Evolutionary conservation across 2,329 filamentous ascomycete species (phyloP).

Genomic region (Beauveria sp.): DNA sequence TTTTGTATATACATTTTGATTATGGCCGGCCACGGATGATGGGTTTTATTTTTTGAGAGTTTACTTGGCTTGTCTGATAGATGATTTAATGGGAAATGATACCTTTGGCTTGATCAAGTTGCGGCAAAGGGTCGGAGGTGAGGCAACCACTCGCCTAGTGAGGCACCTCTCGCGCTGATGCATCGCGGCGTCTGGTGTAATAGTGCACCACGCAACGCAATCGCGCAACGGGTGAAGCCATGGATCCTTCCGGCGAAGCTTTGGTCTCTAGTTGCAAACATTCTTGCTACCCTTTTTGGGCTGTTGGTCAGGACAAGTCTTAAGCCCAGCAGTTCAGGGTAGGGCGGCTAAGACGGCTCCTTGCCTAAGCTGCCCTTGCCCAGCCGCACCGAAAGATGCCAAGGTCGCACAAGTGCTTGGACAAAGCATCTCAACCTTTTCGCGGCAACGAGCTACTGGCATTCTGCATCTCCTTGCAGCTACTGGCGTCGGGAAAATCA

Average conservation of each 20-base stretch:
- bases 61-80: not conserved
- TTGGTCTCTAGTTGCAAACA: not conserved
- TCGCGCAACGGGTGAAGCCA: not conserved
- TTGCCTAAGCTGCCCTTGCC: not conserved
- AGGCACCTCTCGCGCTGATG: no score
- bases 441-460: not conserved
- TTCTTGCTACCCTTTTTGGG: not conserved
- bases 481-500: no score
- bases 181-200: no score
- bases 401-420: not conserved
- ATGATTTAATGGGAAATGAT: not conserved
- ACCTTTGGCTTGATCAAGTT: not conserved
- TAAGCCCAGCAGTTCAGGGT: not conserved
- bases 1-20: constrained; percentile 9
- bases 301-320: not conserved
- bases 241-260: not conserved
- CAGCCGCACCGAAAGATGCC: not conserved
- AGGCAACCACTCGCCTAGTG: no score
- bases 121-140: no score
- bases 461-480: no score
- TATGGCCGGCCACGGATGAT: not conserved
- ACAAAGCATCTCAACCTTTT: not conserved
- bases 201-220: no score
- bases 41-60: not conserved
- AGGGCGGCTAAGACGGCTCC: not conserved